Evolutionary conservation across 495 filamentous ascomycete genomes (phyloP).

Genomic region (Viridothelium virens): DNA sequence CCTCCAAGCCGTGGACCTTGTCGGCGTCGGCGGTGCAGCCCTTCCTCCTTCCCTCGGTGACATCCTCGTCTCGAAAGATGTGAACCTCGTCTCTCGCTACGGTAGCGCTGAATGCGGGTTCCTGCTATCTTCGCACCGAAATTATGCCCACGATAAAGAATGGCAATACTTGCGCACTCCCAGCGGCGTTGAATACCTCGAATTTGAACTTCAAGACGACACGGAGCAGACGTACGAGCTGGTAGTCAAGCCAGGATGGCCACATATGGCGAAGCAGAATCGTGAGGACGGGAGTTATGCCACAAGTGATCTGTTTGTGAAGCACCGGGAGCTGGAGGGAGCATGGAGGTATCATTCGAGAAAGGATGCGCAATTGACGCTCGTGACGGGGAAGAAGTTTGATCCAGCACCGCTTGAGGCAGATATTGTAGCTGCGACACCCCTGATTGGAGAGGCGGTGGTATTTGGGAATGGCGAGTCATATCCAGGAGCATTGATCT

Average conservation of each 20-base stretch:
- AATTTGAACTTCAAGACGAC: slow-evolving; percentile 47
- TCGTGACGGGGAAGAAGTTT: slow-evolving; percentile 63
- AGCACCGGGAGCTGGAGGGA: slow-evolving; percentile 44
- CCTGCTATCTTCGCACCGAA: slow-evolving; percentile 44
- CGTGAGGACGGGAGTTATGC: slow-evolving; percentile 51
- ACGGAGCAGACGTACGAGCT: slow-evolving; percentile 50
- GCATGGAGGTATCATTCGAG: slow-evolving; percentile 55
- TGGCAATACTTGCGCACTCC: slow-evolving; percentile 58
- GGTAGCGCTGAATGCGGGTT: slow-evolving; percentile 55
- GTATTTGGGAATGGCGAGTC: slow-evolving; percentile 43
- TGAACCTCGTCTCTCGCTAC: slow-evolving; percentile 49
- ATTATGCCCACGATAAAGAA: slow-evolving; percentile 48
- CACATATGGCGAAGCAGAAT: slow-evolving; percentile 54
- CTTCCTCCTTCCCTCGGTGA: slow-evolving; percentile 43
- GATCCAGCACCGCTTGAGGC: slow-evolving; percentile 56
- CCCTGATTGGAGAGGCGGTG: slow-evolving; percentile 38
- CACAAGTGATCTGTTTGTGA: slow-evolving; percentile 51
- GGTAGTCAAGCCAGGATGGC: slow-evolving; percentile 52
- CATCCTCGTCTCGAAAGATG: slow-evolving; percentile 37
- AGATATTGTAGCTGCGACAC: slow-evolving; percentile 30
- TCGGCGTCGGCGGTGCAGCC: slow-evolving; percentile 53
- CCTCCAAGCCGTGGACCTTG: slow-evolving; percentile 44
- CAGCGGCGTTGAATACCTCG: slow-evolving; percentile 34
- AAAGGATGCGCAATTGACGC: slow-evolving; percentile 52
- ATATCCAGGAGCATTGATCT: slow-evolving; percentile 43